Conservation (phyloP, 1,139 yeast species). For the Kodamaea ohmeri region DNA sequence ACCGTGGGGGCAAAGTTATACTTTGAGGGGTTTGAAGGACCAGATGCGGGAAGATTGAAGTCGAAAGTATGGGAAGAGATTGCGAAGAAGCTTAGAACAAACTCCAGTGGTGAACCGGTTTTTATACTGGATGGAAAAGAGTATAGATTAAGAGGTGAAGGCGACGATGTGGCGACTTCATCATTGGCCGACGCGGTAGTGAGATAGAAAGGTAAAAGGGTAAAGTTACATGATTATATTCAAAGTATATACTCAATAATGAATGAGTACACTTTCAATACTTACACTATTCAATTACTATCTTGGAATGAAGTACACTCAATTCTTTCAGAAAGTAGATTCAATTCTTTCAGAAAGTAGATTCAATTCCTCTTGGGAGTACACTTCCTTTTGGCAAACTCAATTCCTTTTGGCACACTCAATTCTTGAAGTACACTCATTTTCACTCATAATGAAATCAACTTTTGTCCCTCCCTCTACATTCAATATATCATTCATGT, state of each 20-base stretch:
- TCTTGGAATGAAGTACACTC: too few relatives aligned
- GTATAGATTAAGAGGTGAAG: conserved; percentile 10
- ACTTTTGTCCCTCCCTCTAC: too few relatives aligned
- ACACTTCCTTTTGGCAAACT: too few relatives aligned
- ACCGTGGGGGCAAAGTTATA: conserved; percentile 29
- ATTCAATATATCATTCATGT: too few relatives aligned
- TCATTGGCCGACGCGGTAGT: conserved; percentile 3
- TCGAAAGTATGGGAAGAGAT: conserved; percentile 35
- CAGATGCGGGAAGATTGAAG: conserved; percentile 29
- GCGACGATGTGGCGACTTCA: conserved; percentile 7
- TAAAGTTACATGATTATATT: not conserved
- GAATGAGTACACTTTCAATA: too few relatives aligned
- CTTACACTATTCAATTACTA: too few relatives aligned
- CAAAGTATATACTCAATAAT: not conserved
- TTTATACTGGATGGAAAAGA: conserved; percentile 17
- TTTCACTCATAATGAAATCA: too few relatives aligned
- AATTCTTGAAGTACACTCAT: too few relatives aligned
- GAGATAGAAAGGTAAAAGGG: not conserved
- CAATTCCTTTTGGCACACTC: too few relatives aligned
- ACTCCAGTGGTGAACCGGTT: conserved; percentile 24
- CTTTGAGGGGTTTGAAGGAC: conserved; percentile 24
- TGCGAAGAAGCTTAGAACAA: conserved; percentile 27
- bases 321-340: too few relatives aligned
- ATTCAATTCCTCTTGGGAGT: too few relatives aligned
- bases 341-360: too few relatives aligned